Evolutionary conservation across 1,284 basidiomycete genomes (phyloP).

Genomic region (Hemileia vastatrix): DNA sequence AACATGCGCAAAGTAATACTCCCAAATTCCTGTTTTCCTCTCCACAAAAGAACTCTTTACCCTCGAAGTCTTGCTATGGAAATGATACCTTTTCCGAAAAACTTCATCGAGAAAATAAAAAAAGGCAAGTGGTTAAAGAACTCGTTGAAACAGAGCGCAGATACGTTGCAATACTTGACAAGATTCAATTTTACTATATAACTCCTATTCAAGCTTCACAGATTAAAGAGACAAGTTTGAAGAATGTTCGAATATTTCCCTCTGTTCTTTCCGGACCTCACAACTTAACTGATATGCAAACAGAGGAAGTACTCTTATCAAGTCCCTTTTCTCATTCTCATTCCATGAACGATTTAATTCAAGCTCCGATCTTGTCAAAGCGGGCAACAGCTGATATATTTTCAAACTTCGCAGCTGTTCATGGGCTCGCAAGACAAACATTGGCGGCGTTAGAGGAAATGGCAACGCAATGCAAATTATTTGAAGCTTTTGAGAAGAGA

Average conservation of each 20-base stretch:
- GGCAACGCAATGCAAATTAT: constrained; percentile 3
- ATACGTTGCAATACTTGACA: constrained; percentile 66
- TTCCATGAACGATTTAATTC: not conserved
- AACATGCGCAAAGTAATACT: too few relatives aligned
- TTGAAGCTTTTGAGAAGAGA: too few relatives aligned
- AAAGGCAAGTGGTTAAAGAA: constrained; percentile 59
- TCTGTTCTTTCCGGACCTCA: too few relatives aligned
- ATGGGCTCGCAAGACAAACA: constrained; percentile 7
- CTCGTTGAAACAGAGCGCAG: constrained; percentile 68
- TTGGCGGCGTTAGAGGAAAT: constrained; percentile 4
- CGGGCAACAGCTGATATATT: constrained; percentile 8
- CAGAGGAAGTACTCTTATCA: not conserved
- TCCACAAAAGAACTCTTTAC: too few relatives aligned
- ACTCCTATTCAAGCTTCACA: constrained; percentile 14
- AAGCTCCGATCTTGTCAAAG: constrained; percentile 1
- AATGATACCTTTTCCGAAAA: too few relatives aligned
- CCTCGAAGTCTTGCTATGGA: too few relatives aligned
- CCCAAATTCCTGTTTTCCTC: too few relatives aligned
- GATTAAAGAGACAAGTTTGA: not conserved
- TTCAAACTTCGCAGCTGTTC: constrained; percentile 17
- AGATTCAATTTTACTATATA: constrained; percentile 52
- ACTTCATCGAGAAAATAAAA: constrained; percentile 44
- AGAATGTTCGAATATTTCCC: too few relatives aligned
- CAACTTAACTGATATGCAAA: too few relatives aligned
- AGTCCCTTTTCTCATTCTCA: not conserved